A percentile compares a stretch with the other conserved stretches of the same genome.
phyloP scores from a whole-genome alignment of 2,329 filamentous ascomycete species.

The Trichoderma guizhouense region DNA sequence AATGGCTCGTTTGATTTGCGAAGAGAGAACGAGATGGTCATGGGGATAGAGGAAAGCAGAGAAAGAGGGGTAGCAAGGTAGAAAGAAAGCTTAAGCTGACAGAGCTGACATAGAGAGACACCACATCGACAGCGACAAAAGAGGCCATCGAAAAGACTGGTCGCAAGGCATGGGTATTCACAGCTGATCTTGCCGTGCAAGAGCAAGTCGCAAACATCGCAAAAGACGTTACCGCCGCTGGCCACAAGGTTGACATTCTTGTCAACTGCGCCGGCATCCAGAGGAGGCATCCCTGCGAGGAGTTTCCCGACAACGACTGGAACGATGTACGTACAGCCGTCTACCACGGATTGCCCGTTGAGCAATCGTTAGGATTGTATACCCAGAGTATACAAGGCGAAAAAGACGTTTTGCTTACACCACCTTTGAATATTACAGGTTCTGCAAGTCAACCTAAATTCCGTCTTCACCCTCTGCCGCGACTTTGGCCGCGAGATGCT shows the following conservation, averaged over 20 bases:
- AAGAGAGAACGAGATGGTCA: neutral
- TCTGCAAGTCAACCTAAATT: slow-evolving; percentile 80
- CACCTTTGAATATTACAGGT: slow-evolving; percentile 45
- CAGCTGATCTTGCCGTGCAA: slow-evolving; percentile 63
- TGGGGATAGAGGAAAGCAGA: neutral
- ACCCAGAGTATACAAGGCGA: neutral
- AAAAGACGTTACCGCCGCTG: slow-evolving; percentile 58
- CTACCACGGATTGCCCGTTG: neutral
- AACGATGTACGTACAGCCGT: slow-evolving; percentile 49
- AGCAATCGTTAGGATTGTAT: neutral
- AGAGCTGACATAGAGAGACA: slow-evolving; percentile 37
- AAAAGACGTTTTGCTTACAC: neutral
- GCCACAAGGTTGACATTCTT: slow-evolving; percentile 68
- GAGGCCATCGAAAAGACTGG: slow-evolving; percentile 61
- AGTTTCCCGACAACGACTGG: slow-evolving; percentile 76
- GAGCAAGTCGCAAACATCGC: slow-evolving; percentile 58
- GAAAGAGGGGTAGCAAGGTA: neutral
- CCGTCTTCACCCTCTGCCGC: slow-evolving; percentile 74
- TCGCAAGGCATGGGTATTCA: slow-evolving; percentile 65
- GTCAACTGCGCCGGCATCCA: slow-evolving; percentile 89
- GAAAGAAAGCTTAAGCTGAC: neutral
- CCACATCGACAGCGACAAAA: slow-evolving; percentile 50
- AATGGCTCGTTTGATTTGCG: neutral
- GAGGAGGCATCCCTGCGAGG: slow-evolving; percentile 68
- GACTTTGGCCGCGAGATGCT: slow-evolving; percentile 81